phyloP scores from a whole-genome alignment of 2,329 filamentous ascomycete species.

The Shiraia sp. region DNA sequence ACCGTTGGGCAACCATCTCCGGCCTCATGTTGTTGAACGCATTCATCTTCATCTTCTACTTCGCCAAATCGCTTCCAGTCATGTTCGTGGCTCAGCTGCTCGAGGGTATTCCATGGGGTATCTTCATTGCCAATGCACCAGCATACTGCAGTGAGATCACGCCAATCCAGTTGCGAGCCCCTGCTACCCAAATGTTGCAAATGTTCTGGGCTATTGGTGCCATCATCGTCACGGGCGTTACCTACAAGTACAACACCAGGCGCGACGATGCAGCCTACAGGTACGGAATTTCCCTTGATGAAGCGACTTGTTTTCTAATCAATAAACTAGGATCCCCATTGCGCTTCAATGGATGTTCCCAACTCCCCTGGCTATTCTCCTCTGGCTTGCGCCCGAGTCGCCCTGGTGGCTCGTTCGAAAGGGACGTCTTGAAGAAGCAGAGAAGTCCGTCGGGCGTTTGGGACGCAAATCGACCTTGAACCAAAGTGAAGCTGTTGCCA shows the following conservation, averaged over 20 bases:
- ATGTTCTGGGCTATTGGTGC: constrained; percentile 68
- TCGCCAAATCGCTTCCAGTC: constrained; percentile 52
- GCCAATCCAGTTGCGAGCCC: constrained; percentile 60
- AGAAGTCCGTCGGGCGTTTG: constrained; percentile 55
- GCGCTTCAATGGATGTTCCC: constrained; percentile 53
- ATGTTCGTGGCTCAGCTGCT: constrained; percentile 60
- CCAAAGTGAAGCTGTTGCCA: constrained; percentile 55
- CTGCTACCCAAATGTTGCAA: constrained; percentile 65
- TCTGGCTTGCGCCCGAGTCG: constrained; percentile 57
- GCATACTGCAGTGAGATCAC: constrained; percentile 67
- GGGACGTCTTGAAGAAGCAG: constrained; percentile 47
- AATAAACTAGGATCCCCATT: constrained; percentile 27
- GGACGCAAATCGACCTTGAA: constrained; percentile 49
- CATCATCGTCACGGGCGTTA: constrained; percentile 63
- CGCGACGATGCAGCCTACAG: constrained; percentile 18
- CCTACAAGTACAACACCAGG: constrained; percentile 55
- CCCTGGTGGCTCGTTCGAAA: constrained; percentile 56
- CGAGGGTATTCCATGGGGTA: constrained; percentile 67
- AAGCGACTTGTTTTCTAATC: constrained; percentile 9
- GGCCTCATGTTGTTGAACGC: constrained; percentile 62
- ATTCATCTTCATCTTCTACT: constrained; percentile 65
- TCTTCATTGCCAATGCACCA: constrained; percentile 68
- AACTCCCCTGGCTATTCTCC: constrained; percentile 48
- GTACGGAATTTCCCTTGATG: constrained; percentile 7
- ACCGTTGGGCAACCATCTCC: constrained; percentile 62